Evolutionary conservation across 208 protist genomes (phyloP).

Genomic region (Leishmania mexicana): DNA sequence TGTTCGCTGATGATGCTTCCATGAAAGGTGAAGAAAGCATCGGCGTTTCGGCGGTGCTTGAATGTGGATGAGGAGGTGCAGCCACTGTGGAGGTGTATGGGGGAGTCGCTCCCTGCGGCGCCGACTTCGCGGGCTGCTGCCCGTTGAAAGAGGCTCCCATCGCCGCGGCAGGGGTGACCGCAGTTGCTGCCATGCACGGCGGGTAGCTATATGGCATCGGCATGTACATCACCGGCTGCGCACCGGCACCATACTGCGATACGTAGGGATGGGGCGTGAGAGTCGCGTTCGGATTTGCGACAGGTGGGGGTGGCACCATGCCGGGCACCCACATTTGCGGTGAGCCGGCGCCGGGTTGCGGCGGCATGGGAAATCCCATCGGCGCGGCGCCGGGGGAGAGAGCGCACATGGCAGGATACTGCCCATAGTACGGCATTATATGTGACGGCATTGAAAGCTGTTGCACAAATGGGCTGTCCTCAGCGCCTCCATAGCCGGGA

Average conservation of each 20-base stretch:
- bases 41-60: constrained; percentile 9
- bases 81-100: constrained; percentile 16
- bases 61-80: constrained; percentile 1
- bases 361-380: constrained; percentile 25
- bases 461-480: constrained; percentile 1
- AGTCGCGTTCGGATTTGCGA: constrained; percentile 2
- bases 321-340: constrained; percentile 35
- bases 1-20: constrained; percentile 16
- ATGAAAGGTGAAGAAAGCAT: constrained; percentile 13
- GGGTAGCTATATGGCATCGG: constrained; percentile 32
- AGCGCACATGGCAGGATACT: constrained; percentile 33
- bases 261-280: constrained; percentile 20
- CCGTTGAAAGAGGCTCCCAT: constrained; percentile 7
- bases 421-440: constrained; percentile 29
- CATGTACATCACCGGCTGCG: constrained; percentile 40
- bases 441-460: constrained; percentile 22
- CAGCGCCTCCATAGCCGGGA: constrained; percentile 12
- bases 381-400: constrained; percentile 15
- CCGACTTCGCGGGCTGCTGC: constrained; percentile 16
- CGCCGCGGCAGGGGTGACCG: constrained; percentile 13
- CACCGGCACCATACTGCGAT: constrained; percentile 20
- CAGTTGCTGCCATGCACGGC: constrained; percentile 35
- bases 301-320: constrained; percentile 19
- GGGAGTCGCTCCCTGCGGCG: constrained; percentile 18
- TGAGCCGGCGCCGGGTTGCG: constrained; percentile 2